Evolutionary conservation across 495 filamentous ascomycete genomes (phyloP).

Genomic region (Pyrenula aspistea): DNA sequence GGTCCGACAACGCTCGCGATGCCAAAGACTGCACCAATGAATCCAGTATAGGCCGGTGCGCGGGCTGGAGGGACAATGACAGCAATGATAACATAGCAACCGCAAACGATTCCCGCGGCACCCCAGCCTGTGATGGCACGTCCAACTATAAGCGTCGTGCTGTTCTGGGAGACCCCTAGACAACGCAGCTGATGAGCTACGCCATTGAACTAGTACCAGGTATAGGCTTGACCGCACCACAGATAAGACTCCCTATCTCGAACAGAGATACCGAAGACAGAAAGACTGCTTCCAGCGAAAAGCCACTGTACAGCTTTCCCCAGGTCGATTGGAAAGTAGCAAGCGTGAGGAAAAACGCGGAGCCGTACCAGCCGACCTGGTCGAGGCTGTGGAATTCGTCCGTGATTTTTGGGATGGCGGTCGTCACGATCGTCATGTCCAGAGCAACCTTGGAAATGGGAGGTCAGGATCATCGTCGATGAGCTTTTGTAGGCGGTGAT

Average conservation of each 20-base stretch:
- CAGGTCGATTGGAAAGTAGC: conserved; percentile 39
- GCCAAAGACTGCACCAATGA: conserved; percentile 26
- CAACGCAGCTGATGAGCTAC: no score
- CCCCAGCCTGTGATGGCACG: conserved; percentile 24
- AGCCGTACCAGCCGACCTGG: conserved; percentile 23
- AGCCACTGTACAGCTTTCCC: conserved; percentile 31
- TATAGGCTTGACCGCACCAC: no score
- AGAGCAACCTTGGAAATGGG: no score
- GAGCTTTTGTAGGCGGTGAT: no score
- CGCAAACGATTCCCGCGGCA: conserved; percentile 17
- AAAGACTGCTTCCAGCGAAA: conserved; percentile 39
- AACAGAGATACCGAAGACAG: conserved; percentile 33
- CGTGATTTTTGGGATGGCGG: no score
- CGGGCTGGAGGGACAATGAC: conserved; percentile 10
- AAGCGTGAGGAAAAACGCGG: conserved; percentile 15
- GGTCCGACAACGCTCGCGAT: conserved; percentile 59
- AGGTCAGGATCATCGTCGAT: no score
- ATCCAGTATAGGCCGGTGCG: conserved; percentile 1
- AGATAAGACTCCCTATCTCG: conserved; percentile 31
- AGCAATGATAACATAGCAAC: conserved; percentile 12
- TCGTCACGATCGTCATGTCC: no score
- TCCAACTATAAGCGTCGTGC: conserved; percentile 35
- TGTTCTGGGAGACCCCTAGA: conserved; percentile 26
- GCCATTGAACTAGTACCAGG: no score
- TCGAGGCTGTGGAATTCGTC: conserved; percentile 24